Evolutionary conservation across 1,284 basidiomycete genomes (phyloP).

Genomic region (Trametes pubescens): DNA sequence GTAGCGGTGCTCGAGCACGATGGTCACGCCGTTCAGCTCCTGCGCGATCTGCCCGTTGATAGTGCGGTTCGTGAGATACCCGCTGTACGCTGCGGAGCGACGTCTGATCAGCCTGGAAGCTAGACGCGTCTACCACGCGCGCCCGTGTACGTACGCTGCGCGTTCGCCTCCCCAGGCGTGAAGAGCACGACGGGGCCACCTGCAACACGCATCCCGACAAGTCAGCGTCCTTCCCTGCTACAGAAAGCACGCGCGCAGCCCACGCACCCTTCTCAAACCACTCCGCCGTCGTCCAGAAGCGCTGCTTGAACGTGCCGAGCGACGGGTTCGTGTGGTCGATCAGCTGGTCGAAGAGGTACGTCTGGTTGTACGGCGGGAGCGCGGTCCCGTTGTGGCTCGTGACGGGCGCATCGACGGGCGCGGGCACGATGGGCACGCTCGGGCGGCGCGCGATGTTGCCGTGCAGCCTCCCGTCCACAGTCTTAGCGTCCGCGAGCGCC

Average conservation of each 20-base stretch:
- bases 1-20: constrained; percentile 68
- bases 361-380: constrained; percentile 45
- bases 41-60: constrained; percentile 75
- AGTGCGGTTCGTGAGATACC: constrained; percentile 69
- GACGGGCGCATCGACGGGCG: constrained; percentile 32
- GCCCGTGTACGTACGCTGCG: constrained; percentile 47
- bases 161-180: constrained; percentile 57
- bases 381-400: constrained; percentile 38
- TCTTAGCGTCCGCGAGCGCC: constrained; percentile 25
- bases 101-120: constrained; percentile 9
- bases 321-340: constrained; percentile 75
- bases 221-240: not conserved
- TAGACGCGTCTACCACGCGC: not conserved
- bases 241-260: not conserved
- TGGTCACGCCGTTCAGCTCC: constrained; percentile 66
- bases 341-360: constrained; percentile 73
- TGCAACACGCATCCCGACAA: constrained; percentile 1
- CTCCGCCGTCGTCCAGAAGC: constrained; percentile 73
- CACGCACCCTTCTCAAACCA: constrained; percentile 61
- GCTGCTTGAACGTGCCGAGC: constrained; percentile 81
- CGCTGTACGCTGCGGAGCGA: constrained; percentile 44
- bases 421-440: constrained; percentile 29
- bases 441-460: constrained; percentile 36
- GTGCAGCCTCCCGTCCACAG: constrained; percentile 37
- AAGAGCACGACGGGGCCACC: constrained; percentile 74